Evolutionary conservation across 2,329 filamentous ascomycete genomes (phyloP).

Genomic region (Daldinia eschscholtzii): DNA sequence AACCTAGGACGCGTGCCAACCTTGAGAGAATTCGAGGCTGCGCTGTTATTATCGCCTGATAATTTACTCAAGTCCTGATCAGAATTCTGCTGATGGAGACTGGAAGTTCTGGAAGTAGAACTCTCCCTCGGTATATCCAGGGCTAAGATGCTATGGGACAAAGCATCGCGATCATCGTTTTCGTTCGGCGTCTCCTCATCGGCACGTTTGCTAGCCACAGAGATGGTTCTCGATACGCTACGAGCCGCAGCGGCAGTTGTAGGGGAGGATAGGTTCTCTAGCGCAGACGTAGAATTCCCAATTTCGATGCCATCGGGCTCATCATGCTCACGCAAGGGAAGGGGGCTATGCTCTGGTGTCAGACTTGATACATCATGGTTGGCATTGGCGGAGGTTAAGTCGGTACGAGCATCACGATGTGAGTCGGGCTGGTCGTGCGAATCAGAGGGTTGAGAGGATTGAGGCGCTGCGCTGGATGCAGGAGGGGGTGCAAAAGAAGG

Average conservation of each 20-base stretch:
- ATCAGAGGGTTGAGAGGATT: constrained; percentile 17
- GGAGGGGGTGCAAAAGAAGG: constrained; percentile 34
- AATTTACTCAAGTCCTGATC: constrained; percentile 52
- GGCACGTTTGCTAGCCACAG: constrained; percentile 56
- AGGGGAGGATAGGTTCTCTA: constrained; percentile 69
- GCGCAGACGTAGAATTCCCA: constrained; percentile 61
- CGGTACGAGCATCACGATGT: constrained; percentile 15
- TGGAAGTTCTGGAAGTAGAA: constrained; percentile 46
- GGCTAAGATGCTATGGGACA: constrained; percentile 46
- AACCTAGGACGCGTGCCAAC: constrained; percentile 67
- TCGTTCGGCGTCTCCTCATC: constrained; percentile 38
- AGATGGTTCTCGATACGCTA: constrained; percentile 61
- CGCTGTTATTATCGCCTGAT: constrained; percentile 60
- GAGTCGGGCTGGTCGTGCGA: constrained; percentile 23
- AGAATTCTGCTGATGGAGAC: constrained; percentile 52
- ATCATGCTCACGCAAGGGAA: constrained; percentile 18
- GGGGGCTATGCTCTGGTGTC: constrained; percentile 28
- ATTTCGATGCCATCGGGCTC: constrained; percentile 28
- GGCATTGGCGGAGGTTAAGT: constrained; percentile 17
- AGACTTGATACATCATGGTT: constrained; percentile 16
- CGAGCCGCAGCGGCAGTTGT: constrained; percentile 67
- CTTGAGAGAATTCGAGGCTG: constrained; percentile 62
- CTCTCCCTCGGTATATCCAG: constrained; percentile 53
- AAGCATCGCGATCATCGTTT: constrained; percentile 37
- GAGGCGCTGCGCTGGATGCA: constrained; percentile 5